Evolutionary conservation across 441 rosid genomes (phyloP).

Genomic region (Pelargonium citronellum): DNA sequence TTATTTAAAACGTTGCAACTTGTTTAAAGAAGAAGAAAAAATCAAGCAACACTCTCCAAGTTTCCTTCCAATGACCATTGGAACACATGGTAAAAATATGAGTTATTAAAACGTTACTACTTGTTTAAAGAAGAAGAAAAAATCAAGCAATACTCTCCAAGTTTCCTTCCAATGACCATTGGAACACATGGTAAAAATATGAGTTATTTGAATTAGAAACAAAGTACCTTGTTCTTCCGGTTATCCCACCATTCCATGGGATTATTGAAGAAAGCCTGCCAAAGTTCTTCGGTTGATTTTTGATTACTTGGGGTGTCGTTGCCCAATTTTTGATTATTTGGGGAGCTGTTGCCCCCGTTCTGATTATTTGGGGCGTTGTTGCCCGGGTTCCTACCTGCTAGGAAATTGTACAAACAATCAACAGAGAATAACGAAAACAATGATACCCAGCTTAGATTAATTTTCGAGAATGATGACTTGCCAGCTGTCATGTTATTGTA

Average conservation of each 20-base stretch:
- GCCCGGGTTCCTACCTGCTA: background rate
- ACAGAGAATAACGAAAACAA: background rate
- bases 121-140: no score
- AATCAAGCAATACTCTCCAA: no score
- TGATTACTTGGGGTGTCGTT: slow-evolving; percentile 27
- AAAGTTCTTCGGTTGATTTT: slow-evolving; percentile 36
- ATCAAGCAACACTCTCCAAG: no score
- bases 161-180: no score
- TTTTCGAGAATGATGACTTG: slow-evolving; percentile 14
- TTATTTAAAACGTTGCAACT: no score
- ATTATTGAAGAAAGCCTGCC: slow-evolving; percentile 63
- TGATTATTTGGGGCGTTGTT: background rate
- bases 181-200: no score
- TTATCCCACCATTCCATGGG: slow-evolving; percentile 72
- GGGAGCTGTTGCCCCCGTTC: no score
- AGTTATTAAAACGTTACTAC: no score
- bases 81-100: no score
- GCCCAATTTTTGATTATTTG: slow-evolving; percentile 17
- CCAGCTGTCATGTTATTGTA: slow-evolving; percentile 28
- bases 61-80: no score
- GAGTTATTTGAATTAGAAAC: background rate
- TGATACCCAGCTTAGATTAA: background rate
- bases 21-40: no score
- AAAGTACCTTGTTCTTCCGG: slow-evolving; percentile 51
- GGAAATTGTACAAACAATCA: background rate